These are phyloP conservation scores for Xylaria sp. DNA, from an alignment of 2,329 filamentous ascomycete genomes.

Conservation along the genomic window DNA sequence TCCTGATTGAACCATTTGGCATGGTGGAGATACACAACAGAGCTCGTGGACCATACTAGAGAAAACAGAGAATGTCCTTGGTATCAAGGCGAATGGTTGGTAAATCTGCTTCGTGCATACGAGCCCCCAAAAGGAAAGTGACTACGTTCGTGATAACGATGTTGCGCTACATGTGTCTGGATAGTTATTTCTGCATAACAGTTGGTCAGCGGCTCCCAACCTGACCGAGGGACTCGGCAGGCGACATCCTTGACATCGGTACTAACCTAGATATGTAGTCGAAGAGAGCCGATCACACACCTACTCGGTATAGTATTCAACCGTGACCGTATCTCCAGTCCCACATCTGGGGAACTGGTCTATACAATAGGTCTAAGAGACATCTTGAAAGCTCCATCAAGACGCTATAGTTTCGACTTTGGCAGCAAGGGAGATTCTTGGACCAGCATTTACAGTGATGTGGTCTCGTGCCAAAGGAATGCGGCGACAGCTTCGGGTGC, in stretches of 20 bases:
- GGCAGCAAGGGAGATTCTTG: not conserved
- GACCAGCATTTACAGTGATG: not conserved
- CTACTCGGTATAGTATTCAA: conserved; percentile 8
- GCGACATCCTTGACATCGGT: conserved; percentile 10
- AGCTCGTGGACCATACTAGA: conserved; percentile 31
- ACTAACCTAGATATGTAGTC: conserved; percentile 1
- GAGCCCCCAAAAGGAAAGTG: conserved; percentile 47
- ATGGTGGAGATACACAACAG: conserved; percentile 30
- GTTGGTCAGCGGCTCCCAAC: conserved; percentile 30
- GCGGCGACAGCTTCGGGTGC: conserved; percentile 22
- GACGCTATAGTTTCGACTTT: not conserved
- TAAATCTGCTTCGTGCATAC: conserved; percentile 36
- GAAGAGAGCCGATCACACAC: conserved; percentile 11
- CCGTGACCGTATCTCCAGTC: conserved; percentile 34
- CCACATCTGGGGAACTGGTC: not conserved
- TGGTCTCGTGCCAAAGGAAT: not conserved
- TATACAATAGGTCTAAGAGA: not conserved
- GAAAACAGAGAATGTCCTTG: conserved; percentile 18
- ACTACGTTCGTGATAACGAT: conserved; percentile 39
- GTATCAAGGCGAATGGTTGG: conserved; percentile 29
- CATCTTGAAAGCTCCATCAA: not conserved
- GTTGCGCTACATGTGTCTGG: conserved; percentile 35
- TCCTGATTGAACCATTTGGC: conserved; percentile 4
- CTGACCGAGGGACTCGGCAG: conserved; percentile 36
- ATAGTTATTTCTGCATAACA: conserved; percentile 21